Evolutionary conservation across 345 rosid species (phyloP), one percentile per base, ranked within the genome.

Genomic region (Rhodamnia rubescens): DNA sequence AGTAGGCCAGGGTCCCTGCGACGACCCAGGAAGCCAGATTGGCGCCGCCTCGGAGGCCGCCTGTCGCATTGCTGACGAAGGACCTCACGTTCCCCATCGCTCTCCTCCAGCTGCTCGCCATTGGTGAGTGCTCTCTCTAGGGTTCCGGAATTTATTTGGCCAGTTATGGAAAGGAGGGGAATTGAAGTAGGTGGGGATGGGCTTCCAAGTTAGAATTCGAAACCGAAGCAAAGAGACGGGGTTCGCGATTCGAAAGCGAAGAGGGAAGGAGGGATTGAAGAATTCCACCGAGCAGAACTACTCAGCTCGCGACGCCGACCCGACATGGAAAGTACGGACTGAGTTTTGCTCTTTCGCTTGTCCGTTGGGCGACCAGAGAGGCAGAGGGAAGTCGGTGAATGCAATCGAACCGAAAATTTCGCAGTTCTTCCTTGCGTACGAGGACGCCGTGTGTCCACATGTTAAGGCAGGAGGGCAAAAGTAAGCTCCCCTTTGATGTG

Each of bases 1-100:
- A 94, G 87, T 96, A 97, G 5, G 99, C 99, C 36, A 97, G 90
- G 59, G 98, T 93, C 82, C 99, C 98, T 4, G 98, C 98, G 44
- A 97, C 98, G 36, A 90, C 87, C 98, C 99, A 97, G 15, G 99
- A 96, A 50, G 98, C 98, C 8, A 95, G 82, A 84, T 87, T 97
- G 83, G 89, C 87, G 52, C 94, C 90, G 54, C 99, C 98, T 85
- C 98, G 86, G 4, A 96, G 92, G 50, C 99, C 99, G 58, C 99
- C 98, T 95, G 92, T 89, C 47, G 98, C 92, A 54, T 97, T 96
- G 74, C 94, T 94, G 20, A 93, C 44, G 83, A 96, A 95, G 12
- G 96, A 91, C 87, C 95, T 92, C 53, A 93, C 89, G 85, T 93
- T 93, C 18, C 98, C 98, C 47, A 92, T 2, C 11, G 90, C 85